A percentile compares a stretch with the other conserved stretches of the same genome.
phyloP scores from a whole-genome alignment of 129 eudicot species.

The Glebionis coronaria region DNA sequence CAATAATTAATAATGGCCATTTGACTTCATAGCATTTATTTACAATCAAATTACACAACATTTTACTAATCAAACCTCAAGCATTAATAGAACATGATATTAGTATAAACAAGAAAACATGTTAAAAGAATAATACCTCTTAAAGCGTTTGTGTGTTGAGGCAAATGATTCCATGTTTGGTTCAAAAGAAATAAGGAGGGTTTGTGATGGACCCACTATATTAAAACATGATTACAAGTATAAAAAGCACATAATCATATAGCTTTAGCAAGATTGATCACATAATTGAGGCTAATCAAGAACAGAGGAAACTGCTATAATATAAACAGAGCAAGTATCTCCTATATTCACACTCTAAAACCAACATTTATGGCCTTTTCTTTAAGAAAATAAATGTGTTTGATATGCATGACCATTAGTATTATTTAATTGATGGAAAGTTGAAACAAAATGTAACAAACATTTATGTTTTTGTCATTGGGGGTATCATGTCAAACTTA shows the following conservation, averaged over 20 bases:
- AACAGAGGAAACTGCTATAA: conserved; percentile 20
- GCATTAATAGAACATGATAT: not conserved
- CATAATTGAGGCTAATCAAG: conserved; percentile 8
- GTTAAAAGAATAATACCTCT: conserved; percentile 31
- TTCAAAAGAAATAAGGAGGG: conserved; percentile 26
- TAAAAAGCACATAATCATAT: conserved; percentile 8
- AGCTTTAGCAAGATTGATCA: conserved; percentile 18
- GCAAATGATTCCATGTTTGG: conserved; percentile 33
- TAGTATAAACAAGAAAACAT: conserved; percentile 13
- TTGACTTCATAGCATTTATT: not conserved
- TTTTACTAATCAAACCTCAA: conserved; percentile 1
- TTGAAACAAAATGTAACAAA: too few species aligned
- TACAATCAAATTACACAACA: not conserved
- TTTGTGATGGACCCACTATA: conserved; percentile 32
- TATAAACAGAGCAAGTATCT: conserved; percentile 22
- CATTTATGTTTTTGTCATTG: too few species aligned
- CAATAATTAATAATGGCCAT: not conserved
- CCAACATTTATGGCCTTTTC: not conserved
- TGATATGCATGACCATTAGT: not conserved
- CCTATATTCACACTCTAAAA: not conserved
- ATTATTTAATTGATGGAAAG: too few species aligned
- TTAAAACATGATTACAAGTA: conserved; percentile 19
- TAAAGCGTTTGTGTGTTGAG: conserved; percentile 30
- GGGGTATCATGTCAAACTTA: too few species aligned
- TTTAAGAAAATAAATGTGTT: conserved; percentile 23